Conservation (phyloP, 1,139 yeast species). For the Blastobotrys petasosporus region DNA sequence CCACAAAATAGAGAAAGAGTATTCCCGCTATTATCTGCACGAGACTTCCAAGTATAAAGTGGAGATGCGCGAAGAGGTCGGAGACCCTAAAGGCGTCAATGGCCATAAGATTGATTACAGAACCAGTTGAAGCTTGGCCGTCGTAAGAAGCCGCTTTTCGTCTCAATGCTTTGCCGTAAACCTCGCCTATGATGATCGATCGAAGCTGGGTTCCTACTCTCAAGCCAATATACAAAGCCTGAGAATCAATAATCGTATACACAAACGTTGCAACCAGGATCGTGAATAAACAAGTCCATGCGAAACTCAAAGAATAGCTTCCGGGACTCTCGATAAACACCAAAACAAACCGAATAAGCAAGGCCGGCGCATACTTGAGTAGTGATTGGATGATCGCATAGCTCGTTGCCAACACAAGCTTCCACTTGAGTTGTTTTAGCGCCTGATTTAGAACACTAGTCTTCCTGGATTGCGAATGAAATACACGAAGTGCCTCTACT, state of each 20-base stretch:
- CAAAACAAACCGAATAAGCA: slow-evolving; percentile 10
- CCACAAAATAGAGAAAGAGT: slow-evolving; percentile 54
- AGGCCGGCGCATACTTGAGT: slow-evolving; percentile 61
- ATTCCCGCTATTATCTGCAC: slow-evolving; percentile 67
- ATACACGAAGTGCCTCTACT: too few relatives aligned
- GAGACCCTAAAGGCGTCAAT: slow-evolving; percentile 90
- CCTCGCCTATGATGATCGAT: slow-evolving; percentile 76
- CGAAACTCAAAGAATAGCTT: not conserved
- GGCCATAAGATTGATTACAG: slow-evolving; percentile 89
- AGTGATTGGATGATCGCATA: not conserved
- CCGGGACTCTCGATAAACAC: slow-evolving; percentile 7
- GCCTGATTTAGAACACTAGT: not conserved
- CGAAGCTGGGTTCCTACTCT: slow-evolving; percentile 82
- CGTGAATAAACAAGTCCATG: slow-evolving; percentile 7
- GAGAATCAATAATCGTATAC: slow-evolving; percentile 2
- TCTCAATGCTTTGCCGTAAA: slow-evolving; percentile 82
- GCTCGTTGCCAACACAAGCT: not conserved
- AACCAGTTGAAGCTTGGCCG: slow-evolving; percentile 43
- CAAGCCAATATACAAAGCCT: slow-evolving; percentile 63
- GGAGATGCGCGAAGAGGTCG: slow-evolving; percentile 82
- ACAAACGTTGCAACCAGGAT: slow-evolving; percentile 6
- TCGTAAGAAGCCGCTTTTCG: slow-evolving; percentile 51
- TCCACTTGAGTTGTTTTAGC: not conserved
- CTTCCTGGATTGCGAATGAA: too few relatives aligned
- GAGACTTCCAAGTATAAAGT: slow-evolving; percentile 65